These are phyloP conservation scores for Candida ulmi DNA, from an alignment of 805 yeast genomes.

Conservation along the genomic window DNA sequence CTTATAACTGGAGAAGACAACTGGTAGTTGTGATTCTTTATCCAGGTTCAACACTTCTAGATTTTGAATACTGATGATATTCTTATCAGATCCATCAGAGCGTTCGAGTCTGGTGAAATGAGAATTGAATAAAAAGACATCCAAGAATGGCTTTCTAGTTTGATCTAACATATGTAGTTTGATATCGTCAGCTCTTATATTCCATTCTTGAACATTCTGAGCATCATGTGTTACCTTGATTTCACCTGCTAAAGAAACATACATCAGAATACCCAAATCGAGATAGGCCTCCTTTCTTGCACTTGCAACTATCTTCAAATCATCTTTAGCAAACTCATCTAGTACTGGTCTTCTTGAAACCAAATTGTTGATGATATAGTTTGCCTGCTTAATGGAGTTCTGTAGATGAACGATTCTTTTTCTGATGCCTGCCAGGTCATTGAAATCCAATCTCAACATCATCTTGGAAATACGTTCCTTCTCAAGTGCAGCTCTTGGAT, in stretches of 20 bases:
- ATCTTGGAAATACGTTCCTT: conserved; percentile 60
- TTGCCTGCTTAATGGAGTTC: conserved; percentile 36
- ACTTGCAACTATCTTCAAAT: conserved; percentile 34
- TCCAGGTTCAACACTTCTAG: conserved; percentile 68
- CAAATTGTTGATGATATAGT: conserved; percentile 39
- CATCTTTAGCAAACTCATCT: conserved; percentile 43
- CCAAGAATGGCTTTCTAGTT: conserved; percentile 58
- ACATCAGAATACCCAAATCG: conserved; percentile 41
- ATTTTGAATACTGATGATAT: conserved; percentile 51
- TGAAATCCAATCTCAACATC: conserved; percentile 64
- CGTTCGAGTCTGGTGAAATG: conserved; percentile 57
- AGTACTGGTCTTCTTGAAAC: conserved; percentile 42
- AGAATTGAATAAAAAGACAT: conserved; percentile 59
- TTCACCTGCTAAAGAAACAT: conserved; percentile 33
- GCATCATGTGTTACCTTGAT: conserved; percentile 22
- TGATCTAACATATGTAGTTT: conserved; percentile 65
- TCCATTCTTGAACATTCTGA: conserved; percentile 48
- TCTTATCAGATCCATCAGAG: conserved; percentile 61
- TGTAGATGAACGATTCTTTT: conserved; percentile 45
- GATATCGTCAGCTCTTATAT: conserved; percentile 61
- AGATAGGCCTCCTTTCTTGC: conserved; percentile 31
- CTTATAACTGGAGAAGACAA: conserved; percentile 52
- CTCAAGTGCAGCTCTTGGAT: conserved; percentile 57
- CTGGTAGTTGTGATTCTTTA: conserved; percentile 56
- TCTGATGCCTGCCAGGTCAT: conserved; percentile 47